Conservation (phyloP, 2,329 filamentous ascomycete genomes). For the Leptosphaerulina australis region DNA sequence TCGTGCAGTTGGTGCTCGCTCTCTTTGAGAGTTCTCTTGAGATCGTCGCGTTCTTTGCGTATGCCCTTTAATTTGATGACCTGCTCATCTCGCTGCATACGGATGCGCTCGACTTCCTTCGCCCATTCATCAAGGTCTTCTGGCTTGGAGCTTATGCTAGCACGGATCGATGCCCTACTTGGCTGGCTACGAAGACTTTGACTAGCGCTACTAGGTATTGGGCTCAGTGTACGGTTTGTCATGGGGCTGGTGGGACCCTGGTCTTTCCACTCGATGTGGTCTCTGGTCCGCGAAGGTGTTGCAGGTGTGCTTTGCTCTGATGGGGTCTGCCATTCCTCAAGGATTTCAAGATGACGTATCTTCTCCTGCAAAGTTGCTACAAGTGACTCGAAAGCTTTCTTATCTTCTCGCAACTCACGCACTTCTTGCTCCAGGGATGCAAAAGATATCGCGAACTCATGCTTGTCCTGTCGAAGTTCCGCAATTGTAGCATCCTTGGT, state of each 20-base stretch:
- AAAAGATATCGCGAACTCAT: constrained; percentile 33
- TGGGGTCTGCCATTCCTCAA: constrained; percentile 32
- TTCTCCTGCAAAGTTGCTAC: constrained; percentile 42
- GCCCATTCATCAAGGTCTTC: constrained; percentile 40
- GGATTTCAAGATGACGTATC: constrained; percentile 33
- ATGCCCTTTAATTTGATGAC: constrained; percentile 43
- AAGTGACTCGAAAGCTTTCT: constrained; percentile 39
- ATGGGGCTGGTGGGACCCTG: constrained; percentile 19
- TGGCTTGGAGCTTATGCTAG: constrained; percentile 25
- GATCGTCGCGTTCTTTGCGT: constrained; percentile 35
- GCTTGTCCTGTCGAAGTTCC: constrained; percentile 33
- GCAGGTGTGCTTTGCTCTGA: constrained; percentile 13
- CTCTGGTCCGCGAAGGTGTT: constrained; percentile 9
- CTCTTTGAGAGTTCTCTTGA: constrained; percentile 42
- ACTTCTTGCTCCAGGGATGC: constrained; percentile 41
- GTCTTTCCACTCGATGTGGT: constrained; percentile 21
- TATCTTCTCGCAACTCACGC: constrained; percentile 35
- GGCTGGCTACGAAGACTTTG: constrained; percentile 19
- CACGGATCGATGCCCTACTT: constrained; percentile 30
- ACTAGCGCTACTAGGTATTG: constrained; percentile 15
- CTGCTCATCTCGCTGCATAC: constrained; percentile 43
- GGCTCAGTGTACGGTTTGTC: constrained; percentile 15
- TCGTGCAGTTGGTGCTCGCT: constrained; percentile 42
- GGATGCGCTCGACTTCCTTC: constrained; percentile 42
- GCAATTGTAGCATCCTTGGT: constrained; percentile 37